Evolutionary conservation across 2,329 filamentous ascomycete genomes (phyloP).

Genomic region (Seiridium unicorne): DNA sequence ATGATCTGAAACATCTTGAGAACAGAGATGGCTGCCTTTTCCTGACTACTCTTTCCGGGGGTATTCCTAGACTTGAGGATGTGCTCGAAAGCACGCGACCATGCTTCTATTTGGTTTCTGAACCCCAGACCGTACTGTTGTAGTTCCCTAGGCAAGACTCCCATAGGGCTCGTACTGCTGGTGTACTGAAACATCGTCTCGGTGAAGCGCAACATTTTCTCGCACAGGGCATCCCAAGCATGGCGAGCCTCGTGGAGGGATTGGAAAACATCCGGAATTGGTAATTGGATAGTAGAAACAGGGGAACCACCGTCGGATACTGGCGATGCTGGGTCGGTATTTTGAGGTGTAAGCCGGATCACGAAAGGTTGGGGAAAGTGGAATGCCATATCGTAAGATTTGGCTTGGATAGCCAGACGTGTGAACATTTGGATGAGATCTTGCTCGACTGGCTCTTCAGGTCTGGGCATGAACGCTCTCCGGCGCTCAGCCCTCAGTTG

Average conservation of each 20-base stretch:
- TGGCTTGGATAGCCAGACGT: constrained; percentile 62
- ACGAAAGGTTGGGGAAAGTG: constrained; percentile 64
- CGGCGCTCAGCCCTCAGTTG: constrained; percentile 46
- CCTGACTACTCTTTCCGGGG: constrained; percentile 49
- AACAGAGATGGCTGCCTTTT: constrained; percentile 59
- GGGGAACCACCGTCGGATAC: constrained; percentile 42
- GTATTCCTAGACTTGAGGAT: constrained; percentile 49
- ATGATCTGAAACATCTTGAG: constrained; percentile 64
- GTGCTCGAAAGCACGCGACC: constrained; percentile 55
- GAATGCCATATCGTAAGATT: constrained; percentile 68
- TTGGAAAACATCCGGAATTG: constrained; percentile 44
- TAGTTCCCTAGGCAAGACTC: constrained; percentile 48
- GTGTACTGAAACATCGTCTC: constrained; percentile 51
- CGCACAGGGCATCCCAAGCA: constrained; percentile 55
- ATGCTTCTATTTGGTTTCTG: constrained; percentile 49
- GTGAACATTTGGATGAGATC: constrained; percentile 64
- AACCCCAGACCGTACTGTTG: constrained; percentile 47
- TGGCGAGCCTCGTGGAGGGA: constrained; percentile 53
- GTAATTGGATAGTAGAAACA: constrained; percentile 33
- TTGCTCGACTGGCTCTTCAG: constrained; percentile 51
- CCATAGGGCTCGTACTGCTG: constrained; percentile 48
- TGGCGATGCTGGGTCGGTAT: constrained; percentile 36
- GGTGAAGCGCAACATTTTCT: constrained; percentile 57
- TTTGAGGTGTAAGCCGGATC: constrained; percentile 46
- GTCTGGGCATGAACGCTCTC: constrained; percentile 33